Conservation (phyloP, 495 filamentous ascomycete genomes). For the Clohesyomyces aquaticus region DNA sequence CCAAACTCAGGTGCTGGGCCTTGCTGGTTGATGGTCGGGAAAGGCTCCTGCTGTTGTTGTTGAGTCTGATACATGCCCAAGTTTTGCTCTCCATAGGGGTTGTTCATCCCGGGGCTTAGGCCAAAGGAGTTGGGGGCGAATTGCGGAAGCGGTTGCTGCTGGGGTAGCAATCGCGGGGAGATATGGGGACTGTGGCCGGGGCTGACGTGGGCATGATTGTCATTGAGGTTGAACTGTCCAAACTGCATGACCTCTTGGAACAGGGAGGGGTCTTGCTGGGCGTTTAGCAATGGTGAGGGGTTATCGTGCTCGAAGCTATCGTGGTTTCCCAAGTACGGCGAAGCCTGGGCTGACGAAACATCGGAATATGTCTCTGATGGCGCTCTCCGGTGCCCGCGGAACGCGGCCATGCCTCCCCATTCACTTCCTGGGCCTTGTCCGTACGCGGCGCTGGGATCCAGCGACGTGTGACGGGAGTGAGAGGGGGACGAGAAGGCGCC, state of each 20-base stretch:
- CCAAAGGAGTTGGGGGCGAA: conserved; percentile 53
- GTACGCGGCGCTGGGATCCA: conserved; percentile 78
- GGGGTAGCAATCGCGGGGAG: conserved; percentile 79
- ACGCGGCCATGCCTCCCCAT: conserved; percentile 69
- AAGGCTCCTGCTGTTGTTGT: conserved; percentile 56
- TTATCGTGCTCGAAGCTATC: conserved; percentile 81
- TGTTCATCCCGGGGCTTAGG: conserved; percentile 53
- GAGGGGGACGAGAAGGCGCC: conserved; percentile 59
- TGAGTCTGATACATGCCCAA: conserved; percentile 63
- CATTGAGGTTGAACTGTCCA: conserved; percentile 80
- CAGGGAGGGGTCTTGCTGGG: conserved; percentile 69
- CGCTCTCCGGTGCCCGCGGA: conserved; percentile 75
- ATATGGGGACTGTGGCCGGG: conserved; percentile 84
- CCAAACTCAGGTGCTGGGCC: conserved; percentile 59
- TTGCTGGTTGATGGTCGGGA: conserved; percentile 58
- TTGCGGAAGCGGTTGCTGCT: conserved; percentile 54
- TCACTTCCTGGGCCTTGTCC: conserved; percentile 65
- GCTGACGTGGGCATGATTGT: conserved; percentile 65
- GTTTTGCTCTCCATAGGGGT: conserved; percentile 53
- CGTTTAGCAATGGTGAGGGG: conserved; percentile 77
- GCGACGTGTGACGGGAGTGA: conserved; percentile 78
- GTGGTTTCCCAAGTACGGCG: conserved; percentile 76
- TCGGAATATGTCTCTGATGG: conserved; percentile 88
- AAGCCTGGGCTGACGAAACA: conserved; percentile 76
- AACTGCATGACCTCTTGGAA: conserved; percentile 80